Percentiles rank a stretch among this genome's conserved stretches.
These are phyloP conservation scores for Stereocaulon alpinum DNA, from an alignment of 495 filamentous ascomycete species.

Conservation along the genomic window DNA sequence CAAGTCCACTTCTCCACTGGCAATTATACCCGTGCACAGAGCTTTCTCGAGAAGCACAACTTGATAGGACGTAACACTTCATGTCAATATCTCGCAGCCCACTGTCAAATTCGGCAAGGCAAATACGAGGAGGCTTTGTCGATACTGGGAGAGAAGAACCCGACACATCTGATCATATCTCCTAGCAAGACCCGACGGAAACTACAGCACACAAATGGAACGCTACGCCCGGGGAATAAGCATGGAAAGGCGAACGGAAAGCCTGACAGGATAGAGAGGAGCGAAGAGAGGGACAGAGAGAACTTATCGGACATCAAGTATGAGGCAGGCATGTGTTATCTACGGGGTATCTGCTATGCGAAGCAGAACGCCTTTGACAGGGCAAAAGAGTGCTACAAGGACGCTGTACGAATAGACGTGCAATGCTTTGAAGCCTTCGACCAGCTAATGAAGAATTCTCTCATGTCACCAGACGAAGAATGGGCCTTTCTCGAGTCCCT, in stretches of 20 bases:
- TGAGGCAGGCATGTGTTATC: conserved; percentile 94
- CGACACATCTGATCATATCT: conserved; percentile 68
- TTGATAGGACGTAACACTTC: conserved; percentile 70
- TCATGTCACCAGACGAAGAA: conserved; percentile 97
- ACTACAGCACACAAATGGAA: conserved; percentile 41
- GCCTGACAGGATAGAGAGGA: conserved; percentile 44
- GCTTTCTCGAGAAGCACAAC: conserved; percentile 74
- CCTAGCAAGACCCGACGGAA: conserved; percentile 53
- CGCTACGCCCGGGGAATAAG: conserved; percentile 31
- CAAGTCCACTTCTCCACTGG: conserved; percentile 90
- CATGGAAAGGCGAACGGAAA: conserved; percentile 30
- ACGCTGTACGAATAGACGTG: conserved; percentile 90
- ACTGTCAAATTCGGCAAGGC: conserved; percentile 84
- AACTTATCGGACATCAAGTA: conserved; percentile 65
- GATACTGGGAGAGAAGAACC: conserved; percentile 87
- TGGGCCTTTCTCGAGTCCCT: conserved; percentile 85
- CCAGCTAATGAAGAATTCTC: conserved; percentile 90
- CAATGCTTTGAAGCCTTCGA: conserved; percentile 98
- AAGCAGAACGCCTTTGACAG: conserved; percentile 97
- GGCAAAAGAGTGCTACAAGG: conserved; percentile 96
- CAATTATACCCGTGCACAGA: conserved; percentile 82
- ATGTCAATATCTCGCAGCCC: conserved; percentile 82
- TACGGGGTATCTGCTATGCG: conserved; percentile 86
- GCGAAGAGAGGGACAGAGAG: conserved; percentile 56
- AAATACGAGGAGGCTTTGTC: conserved; percentile 80